phyloP scores from a whole-genome alignment of 225 moss, liverwort and hornwort genomes.

The Bryum argenteum region DNA sequence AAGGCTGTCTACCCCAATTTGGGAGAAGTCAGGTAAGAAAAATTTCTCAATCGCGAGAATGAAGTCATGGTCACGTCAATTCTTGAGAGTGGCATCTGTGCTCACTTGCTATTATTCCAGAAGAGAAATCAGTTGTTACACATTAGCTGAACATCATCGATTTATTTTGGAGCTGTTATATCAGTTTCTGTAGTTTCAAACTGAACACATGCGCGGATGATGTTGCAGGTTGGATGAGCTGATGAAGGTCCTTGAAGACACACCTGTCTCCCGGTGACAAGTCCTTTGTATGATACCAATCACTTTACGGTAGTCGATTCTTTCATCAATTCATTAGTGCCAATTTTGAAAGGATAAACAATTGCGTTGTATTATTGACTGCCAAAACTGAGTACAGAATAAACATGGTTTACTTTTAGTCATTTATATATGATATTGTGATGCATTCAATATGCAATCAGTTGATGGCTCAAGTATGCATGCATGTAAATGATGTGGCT shows the following conservation, averaged over 20 bases:
- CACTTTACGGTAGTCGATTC: constrained; percentile 24
- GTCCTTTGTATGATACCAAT: not conserved
- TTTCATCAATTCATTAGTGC: constrained; percentile 13
- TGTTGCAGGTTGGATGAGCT: constrained; percentile 51
- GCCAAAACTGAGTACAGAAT: too few relatives aligned
- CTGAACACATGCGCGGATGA: not conserved
- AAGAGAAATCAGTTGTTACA: too few relatives aligned
- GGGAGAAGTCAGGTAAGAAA: constrained; percentile 62
- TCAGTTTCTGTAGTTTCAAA: too few relatives aligned
- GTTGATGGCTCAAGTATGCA: too few relatives aligned
- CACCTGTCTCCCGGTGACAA: constrained; percentile 38
- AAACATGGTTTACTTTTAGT: too few relatives aligned
- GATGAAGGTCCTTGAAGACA: constrained; percentile 50
- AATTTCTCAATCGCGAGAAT: not conserved
- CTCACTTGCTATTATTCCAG: too few relatives aligned
- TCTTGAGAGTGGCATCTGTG: too few relatives aligned
- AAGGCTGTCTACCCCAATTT: constrained; percentile 77
- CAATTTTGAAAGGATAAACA: not conserved
- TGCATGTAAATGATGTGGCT: too few relatives aligned
- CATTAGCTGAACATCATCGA: too few relatives aligned
- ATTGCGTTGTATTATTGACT: not conserved
- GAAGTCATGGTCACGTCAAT: not conserved
- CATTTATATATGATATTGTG: too few relatives aligned
- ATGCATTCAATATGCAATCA: too few relatives aligned
- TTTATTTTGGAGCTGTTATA: too few relatives aligned